These are phyloP conservation scores for Fusarium annulatum DNA, from an alignment of 2,329 filamentous ascomycete species.

Conservation along the genomic window DNA sequence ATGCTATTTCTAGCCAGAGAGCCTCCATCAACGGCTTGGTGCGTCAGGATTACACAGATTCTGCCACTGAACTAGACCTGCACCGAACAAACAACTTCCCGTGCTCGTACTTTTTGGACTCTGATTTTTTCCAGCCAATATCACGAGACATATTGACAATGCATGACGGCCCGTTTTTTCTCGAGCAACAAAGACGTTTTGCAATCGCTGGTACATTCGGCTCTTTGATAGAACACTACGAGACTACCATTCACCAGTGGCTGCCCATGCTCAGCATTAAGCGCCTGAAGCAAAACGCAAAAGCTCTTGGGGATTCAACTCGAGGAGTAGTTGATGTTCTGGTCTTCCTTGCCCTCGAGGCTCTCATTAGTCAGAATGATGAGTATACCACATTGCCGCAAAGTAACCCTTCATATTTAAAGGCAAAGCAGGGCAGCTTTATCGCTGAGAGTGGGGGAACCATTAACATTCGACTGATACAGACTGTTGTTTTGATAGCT, in stretches of 20 bases:
- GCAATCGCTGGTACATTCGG: background rate
- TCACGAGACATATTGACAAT: fast-evolving
- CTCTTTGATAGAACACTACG: background rate
- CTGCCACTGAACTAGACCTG: fast-evolving
- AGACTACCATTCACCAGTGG: background rate
- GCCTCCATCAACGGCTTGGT: fast-evolving
- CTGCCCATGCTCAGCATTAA: background rate
- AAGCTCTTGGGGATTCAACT: fast-evolving
- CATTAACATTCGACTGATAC: background rate
- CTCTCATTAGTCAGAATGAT: background rate
- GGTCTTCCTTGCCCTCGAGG: background rate
- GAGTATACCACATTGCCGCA: fast-evolving
- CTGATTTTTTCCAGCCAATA: background rate
- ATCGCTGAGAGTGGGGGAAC: background rate
- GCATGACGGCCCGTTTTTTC: fast-evolving
- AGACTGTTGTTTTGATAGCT: fast-evolving
- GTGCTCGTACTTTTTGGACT: background rate
- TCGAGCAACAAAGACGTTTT: background rate
- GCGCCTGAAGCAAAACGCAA: background rate
- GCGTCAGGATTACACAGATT: fast-evolving
- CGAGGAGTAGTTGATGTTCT: background rate
- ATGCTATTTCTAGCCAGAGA: fast-evolving
- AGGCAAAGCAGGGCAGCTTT: background rate
- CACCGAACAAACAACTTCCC: background rate
- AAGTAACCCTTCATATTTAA: background rate